Percentiles rank a stretch among this genome's conserved stretches.
Evolutionary conservation across 1,284 basidiomycete genomes (phyloP).

Genomic region (Pascua guehoae): DNA sequence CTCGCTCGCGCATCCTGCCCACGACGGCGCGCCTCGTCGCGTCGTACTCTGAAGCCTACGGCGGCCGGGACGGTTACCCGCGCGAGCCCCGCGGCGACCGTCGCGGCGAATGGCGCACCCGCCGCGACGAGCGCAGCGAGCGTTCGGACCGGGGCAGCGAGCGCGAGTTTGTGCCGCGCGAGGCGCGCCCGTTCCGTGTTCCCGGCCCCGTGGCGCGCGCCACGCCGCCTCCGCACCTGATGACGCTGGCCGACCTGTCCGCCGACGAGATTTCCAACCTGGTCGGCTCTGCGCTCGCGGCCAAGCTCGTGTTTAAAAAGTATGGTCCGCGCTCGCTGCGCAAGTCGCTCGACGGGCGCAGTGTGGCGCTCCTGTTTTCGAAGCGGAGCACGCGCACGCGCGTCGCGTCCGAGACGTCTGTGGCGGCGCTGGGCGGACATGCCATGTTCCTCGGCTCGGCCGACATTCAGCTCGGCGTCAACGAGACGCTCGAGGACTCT

Average conservation of each 20-base stretch:
- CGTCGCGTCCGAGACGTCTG: slow-evolving; percentile 78
- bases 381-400: slow-evolving; percentile 93
- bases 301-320: slow-evolving; percentile 38
- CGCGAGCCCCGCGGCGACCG: background rate
- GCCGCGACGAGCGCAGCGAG: background rate
- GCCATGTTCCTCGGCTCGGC: slow-evolving; percentile 85
- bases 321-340: slow-evolving; percentile 10
- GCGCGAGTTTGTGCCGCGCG: no score
- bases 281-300: slow-evolving; percentile 31
- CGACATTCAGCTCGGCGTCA: slow-evolving; percentile 95
- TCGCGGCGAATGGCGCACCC: background rate
- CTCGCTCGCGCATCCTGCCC: background rate
- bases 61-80: background rate
- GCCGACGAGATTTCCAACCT: slow-evolving; percentile 35
- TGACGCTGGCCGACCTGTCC: slow-evolving; percentile 46
- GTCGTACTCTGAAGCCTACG: background rate
- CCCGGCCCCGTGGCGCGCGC: background rate
- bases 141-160: no score
- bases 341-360: slow-evolving; percentile 66
- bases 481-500: slow-evolving; percentile 81
- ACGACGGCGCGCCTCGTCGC: background rate
- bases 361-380: slow-evolving; percentile 85
- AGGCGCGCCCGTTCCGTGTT: no score
- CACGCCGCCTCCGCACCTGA: slow-evolving; percentile 31
- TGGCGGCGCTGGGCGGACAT: slow-evolving; percentile 74